phyloP scores from a whole-genome alignment of 306 rosid genomes.

The Crotalaria pallida region DNA sequence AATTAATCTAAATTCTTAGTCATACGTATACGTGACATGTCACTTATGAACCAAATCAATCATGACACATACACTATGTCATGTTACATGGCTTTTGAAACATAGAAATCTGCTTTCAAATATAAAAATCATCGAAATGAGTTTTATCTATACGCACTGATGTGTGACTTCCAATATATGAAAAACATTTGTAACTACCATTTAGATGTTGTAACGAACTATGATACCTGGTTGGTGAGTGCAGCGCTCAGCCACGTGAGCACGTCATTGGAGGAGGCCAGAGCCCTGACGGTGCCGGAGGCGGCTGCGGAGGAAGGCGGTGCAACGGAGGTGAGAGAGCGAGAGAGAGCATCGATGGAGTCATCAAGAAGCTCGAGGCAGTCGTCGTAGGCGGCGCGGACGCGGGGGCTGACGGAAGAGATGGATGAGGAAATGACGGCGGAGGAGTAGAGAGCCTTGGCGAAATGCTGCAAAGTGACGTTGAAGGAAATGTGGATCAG shows the following conservation, averaged over 20 bases:
- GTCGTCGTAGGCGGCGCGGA: conserved; percentile 60
- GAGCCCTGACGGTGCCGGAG: background rate
- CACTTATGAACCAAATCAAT: too few relatives aligned
- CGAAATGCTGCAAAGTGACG: conserved; percentile 65
- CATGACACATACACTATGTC: too few relatives aligned
- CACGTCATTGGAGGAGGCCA: conserved; percentile 40
- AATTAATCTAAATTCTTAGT: too few relatives aligned
- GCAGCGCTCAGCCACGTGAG: conserved; percentile 90
- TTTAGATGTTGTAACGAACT: too few relatives aligned
- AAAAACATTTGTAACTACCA: too few relatives aligned
- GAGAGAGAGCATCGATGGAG: conserved; percentile 59
- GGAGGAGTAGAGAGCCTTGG: conserved; percentile 54
- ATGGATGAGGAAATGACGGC: conserved; percentile 31
- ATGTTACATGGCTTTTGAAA: too few relatives aligned
- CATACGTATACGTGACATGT: too few relatives aligned
- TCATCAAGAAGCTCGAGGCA: conserved; percentile 85
- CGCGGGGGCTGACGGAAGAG: conserved; percentile 21
- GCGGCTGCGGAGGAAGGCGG: conserved; percentile 17
- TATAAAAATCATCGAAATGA: too few relatives aligned
- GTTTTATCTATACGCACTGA: too few relatives aligned
- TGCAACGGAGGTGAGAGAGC: conserved; percentile 40
- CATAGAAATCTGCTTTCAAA: too few relatives aligned
- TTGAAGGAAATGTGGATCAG: conserved; percentile 86
- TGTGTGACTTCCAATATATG: too few relatives aligned
- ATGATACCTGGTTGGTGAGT: conserved; percentile 48